phyloP scores from a whole-genome alignment of 202 grass and related monocot species.

The Panicum virgatum region DNA sequence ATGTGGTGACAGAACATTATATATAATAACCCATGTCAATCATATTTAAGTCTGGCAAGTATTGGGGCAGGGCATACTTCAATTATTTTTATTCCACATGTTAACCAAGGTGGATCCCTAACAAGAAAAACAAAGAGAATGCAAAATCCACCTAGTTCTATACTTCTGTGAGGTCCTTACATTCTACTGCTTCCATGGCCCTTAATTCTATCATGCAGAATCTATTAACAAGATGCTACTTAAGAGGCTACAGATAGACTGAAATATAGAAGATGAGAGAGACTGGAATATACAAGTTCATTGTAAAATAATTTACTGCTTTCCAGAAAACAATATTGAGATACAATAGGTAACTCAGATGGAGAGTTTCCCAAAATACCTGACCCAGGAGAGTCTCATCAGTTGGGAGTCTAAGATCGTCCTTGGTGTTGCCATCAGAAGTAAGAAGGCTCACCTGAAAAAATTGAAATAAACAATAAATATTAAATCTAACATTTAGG shows the following conservation, averaged over 20 bases:
- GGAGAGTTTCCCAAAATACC: slow-evolving; percentile 45
- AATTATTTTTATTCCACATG: not conserved
- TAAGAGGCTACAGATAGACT: not conserved
- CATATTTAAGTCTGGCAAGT: not conserved
- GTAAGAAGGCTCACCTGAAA: slow-evolving; percentile 90
- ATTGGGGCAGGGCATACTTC: not conserved
- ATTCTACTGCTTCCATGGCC: not conserved
- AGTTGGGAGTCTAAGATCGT: slow-evolving; percentile 96
- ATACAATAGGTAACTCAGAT: not conserved
- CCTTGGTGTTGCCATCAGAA: slow-evolving; percentile 80
- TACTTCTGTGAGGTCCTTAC: not conserved
- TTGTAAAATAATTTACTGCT: not conserved
- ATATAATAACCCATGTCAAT: not conserved
- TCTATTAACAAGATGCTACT: not conserved
- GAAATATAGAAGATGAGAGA: not conserved
- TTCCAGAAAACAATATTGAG: not conserved
- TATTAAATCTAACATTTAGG: not conserved
- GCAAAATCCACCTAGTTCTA: not conserved
- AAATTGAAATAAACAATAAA: slow-evolving; percentile 25
- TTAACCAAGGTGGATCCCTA: not conserved
- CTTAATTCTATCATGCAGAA: too few relatives aligned
- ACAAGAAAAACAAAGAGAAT: not conserved
- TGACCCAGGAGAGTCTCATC: slow-evolving; percentile 69
- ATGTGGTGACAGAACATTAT: not conserved
- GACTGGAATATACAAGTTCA: not conserved